Evolutionary conservation across 768 basidiomycete genomes (phyloP), one percentile per base, ranked within the genome.

Genomic region (Candolleomyces efflorescens): DNA sequence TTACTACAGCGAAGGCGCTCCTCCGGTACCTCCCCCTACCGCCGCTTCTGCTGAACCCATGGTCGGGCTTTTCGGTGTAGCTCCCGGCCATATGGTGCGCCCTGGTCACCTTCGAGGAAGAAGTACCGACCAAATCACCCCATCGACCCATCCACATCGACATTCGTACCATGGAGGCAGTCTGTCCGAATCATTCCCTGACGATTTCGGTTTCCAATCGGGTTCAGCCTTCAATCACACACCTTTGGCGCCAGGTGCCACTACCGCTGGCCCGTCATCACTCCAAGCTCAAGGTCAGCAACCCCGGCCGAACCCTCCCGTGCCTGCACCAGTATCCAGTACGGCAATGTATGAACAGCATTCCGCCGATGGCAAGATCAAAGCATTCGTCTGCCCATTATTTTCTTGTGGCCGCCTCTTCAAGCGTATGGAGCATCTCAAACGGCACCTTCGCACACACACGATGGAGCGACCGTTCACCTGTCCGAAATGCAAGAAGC

Each of bases 391-490:
- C 50, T 96, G 94, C 71, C 92, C 92, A 18, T 78, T 93, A 1
- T 86, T 83, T 69, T 89, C 90, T 13, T 97, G 94, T 66, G 85
- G 89, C 3, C 78, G 89, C 60, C 74, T 89, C 63, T 96, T 95
- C 83, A 94, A 93, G 78, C 84, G 94, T 11, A 87, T 89, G 82
- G 94, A 96, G 67, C 93, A 96, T 67, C 80, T 95, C 63, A 90
- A 91, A 72, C 75, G 93, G 45, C 94, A 96, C 69, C 72, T 94
- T 27, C 81, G 92, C 58, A 93, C 92, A 9, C 94, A 96, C 68
- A 94, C 92, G 24, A 82, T 91, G 82, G 93, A 95, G 70, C 77
- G 87, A 39, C 93, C 94, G 0, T 95, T 84, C 71, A 77, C 78
- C 54, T 94, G 94, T 67, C 74, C 79, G 45, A 73, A 77, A 23